These are phyloP conservation scores for Aspergillus kassunensis DNA, from an alignment of 495 filamentous ascomycete species.

Conservation along the genomic window DNA sequence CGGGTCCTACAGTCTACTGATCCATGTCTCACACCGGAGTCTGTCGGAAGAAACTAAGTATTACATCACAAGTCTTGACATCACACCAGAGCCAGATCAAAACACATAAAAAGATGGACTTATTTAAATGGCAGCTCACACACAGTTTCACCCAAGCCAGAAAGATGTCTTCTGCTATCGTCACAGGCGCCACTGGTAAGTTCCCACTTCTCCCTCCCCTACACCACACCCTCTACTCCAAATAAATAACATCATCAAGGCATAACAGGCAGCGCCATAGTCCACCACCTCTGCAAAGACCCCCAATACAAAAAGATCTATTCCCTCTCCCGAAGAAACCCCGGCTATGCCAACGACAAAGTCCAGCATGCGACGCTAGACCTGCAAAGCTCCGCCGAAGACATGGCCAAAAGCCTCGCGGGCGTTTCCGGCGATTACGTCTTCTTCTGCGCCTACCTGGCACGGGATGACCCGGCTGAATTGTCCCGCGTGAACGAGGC, in stretches of 20 bases:
- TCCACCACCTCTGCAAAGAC: slow-evolving; percentile 36
- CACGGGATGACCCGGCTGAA: slow-evolving; percentile 41
- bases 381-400: slow-evolving; percentile 33
- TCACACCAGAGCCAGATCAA: no score
- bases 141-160: no score
- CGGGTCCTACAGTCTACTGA: no score
- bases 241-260: slow-evolving; percentile 20
- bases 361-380: slow-evolving; percentile 45
- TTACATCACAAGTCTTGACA: no score
- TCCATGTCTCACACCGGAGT: no score
- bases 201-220: neutral
- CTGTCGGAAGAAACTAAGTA: no score
- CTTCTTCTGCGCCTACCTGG: slow-evolving; percentile 48
- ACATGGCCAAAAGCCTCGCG: slow-evolving; percentile 39
- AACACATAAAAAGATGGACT: no score
- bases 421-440: slow-evolving; percentile 44
- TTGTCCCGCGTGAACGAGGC: slow-evolving; percentile 37
- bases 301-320: slow-evolving; percentile 41
- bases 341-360: slow-evolving; percentile 32
- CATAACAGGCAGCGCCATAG: slow-evolving; percentile 46
- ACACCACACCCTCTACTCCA: neutral
- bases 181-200: slow-evolving; percentile 40
- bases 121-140: no score
- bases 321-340: slow-evolving; percentile 42
- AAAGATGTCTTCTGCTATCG: slow-evolving; percentile 35